phyloP scores from a whole-genome alignment of 768 basidiomycete genomes.

The Pleurotus giganteus region DNA sequence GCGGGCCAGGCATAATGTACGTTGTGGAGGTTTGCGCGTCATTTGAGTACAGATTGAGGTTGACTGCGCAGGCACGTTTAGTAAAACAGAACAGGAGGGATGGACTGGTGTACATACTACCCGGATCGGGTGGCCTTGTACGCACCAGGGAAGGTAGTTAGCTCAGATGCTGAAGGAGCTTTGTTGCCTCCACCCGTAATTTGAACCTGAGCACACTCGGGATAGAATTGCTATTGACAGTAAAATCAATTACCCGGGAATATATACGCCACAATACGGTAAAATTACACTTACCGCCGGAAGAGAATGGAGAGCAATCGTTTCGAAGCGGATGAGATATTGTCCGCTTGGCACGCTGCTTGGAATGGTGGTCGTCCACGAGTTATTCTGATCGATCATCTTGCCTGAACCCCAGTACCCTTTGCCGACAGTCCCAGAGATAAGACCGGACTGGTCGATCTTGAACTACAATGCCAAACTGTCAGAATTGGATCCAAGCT shows the following conservation, averaged over 20 bases:
- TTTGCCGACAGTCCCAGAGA: slow-evolving; percentile 37
- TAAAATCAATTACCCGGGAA: neutral
- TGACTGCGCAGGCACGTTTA: slow-evolving; percentile 29
- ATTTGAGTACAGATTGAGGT: slow-evolving; percentile 38
- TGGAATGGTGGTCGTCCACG: slow-evolving; percentile 46
- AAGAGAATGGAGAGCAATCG: slow-evolving; percentile 45
- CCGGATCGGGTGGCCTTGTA: slow-evolving; percentile 42
- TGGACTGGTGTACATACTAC: slow-evolving; percentile 26
- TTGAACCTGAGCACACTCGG: slow-evolving; percentile 48
- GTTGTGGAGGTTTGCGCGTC: slow-evolving; percentile 35
- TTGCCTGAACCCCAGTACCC: slow-evolving; percentile 42
- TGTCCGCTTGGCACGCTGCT: slow-evolving; percentile 38
- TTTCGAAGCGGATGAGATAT: slow-evolving; percentile 50
- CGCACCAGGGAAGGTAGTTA: slow-evolving; percentile 45
- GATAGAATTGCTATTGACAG: slow-evolving; percentile 61
- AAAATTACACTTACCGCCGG: slow-evolving; percentile 39
- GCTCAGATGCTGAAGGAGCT: slow-evolving; percentile 39
- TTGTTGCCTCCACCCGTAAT: slow-evolving; percentile 41
- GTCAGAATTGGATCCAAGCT: neutral
- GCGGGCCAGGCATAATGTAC: slow-evolving; percentile 43
- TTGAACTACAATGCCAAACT: slow-evolving; percentile 32
- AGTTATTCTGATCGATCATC: slow-evolving; percentile 43
- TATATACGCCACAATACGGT: neutral
- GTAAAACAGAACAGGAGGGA: slow-evolving; percentile 14
- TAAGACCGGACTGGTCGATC: slow-evolving; percentile 43